Evolutionary conservation across 2,329 filamentous ascomycete genomes (phyloP).

Genomic region (Penicillium sp.): DNA sequence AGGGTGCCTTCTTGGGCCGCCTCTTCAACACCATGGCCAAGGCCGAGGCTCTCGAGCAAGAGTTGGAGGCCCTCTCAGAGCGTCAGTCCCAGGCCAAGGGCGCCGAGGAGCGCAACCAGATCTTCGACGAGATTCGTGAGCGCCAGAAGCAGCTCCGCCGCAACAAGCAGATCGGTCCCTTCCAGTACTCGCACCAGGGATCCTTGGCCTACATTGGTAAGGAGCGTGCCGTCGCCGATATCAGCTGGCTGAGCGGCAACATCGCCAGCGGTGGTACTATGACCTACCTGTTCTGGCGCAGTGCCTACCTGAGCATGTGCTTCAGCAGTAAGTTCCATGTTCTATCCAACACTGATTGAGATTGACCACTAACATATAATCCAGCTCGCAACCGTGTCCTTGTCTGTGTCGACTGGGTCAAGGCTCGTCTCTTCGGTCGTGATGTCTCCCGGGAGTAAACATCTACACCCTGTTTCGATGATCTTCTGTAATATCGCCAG

Average conservation of each 20-base stretch:
- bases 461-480: neutral
- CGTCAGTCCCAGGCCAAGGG: slow-evolving; percentile 67
- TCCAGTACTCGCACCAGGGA: slow-evolving; percentile 98
- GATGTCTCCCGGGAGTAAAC: slow-evolving; percentile 65
- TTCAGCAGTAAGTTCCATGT: slow-evolving; percentile 86
- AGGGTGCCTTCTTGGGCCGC: slow-evolving; percentile 89
- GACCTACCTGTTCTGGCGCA: slow-evolving; percentile 98
- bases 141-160: slow-evolving; percentile 83
- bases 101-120: slow-evolving; percentile 57
- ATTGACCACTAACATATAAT: slow-evolving; percentile 4
- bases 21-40: slow-evolving; percentile 99
- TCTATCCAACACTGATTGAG: slow-evolving; percentile 13
- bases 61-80: slow-evolving; percentile 68
- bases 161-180: slow-evolving; percentile 93
- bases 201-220: slow-evolving; percentile 96
- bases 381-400: slow-evolving; percentile 89
- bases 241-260: slow-evolving; percentile 96
- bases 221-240: slow-evolving; percentile 95
- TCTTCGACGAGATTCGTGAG: slow-evolving; percentile 75
- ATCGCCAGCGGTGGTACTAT: slow-evolving; percentile 88
- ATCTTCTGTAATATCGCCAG: slow-evolving; percentile 15
- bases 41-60: slow-evolving; percentile 76
- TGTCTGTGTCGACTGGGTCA: slow-evolving; percentile 91
- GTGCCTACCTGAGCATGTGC: slow-evolving; percentile 98
- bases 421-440: slow-evolving; percentile 94